Percentiles rank a stretch among this genome's conserved stretches.
phyloP scores from a whole-genome alignment of 1,284 basidiomycete species.

The Hymenochaete sp. region DNA sequence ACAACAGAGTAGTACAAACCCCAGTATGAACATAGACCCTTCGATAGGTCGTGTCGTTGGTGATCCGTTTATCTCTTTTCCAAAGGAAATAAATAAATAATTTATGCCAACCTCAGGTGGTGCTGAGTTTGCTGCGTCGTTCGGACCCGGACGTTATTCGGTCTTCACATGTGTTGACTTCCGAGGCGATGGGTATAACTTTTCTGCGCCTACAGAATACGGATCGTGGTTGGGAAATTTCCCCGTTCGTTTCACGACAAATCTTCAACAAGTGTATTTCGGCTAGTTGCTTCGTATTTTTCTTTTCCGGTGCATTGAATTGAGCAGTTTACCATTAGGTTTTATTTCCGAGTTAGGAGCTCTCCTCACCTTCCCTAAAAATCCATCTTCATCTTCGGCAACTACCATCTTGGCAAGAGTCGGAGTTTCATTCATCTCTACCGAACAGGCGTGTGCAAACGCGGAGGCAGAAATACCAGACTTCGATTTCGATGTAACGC shows the following conservation, averaged over 20 bases:
- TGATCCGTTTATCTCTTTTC: neutral
- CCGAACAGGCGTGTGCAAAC: constrained; percentile 49
- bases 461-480: constrained; percentile 54
- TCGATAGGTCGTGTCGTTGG: constrained; percentile 13
- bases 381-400: constrained; percentile 21
- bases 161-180: constrained; percentile 55
- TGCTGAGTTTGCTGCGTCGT: constrained; percentile 38
- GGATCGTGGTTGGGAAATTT: constrained; percentile 47
- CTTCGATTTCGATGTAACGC: constrained; percentile 45
- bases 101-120: constrained; percentile 22
- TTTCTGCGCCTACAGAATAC: constrained; percentile 38
- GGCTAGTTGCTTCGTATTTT: constrained; percentile 1
- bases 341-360: constrained; percentile 39
- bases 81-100: neutral
- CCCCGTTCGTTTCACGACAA: constrained; percentile 38
- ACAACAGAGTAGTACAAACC: constrained; percentile 16
- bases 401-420: constrained; percentile 45
- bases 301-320: neutral
- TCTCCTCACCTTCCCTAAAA: constrained; percentile 40
- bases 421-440: constrained; percentile 53
- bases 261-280: constrained; percentile 25
- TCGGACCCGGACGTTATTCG: constrained; percentile 48
- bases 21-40: constrained; percentile 18
- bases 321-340: constrained; percentile 19
- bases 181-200: constrained; percentile 42